Percentiles rank a stretch among this genome's conserved stretches.
phyloP scores from a whole-genome alignment of 257 asterid genomes.

The Nemophila menziesii region DNA sequence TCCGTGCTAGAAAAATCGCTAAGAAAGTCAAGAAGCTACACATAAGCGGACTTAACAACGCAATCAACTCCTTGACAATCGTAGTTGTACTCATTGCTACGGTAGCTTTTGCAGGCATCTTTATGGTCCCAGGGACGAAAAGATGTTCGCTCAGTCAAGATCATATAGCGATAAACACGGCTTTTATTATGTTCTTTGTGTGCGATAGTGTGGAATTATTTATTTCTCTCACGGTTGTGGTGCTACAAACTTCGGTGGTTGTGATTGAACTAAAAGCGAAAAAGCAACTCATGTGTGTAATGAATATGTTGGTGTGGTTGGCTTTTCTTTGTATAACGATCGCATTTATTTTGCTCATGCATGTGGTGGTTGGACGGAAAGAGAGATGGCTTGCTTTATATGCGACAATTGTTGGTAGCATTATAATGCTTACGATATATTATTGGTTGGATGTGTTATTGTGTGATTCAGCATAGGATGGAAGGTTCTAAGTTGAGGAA shows the following conservation, averaged over 20 bases:
- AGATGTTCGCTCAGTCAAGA: slow-evolving; percentile 25
- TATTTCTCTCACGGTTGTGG: slow-evolving; percentile 48
- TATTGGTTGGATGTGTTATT: slow-evolving; percentile 11
- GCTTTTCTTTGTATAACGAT: slow-evolving; percentile 46
- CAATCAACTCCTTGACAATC: slow-evolving; percentile 49
- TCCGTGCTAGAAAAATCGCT: slow-evolving; percentile 41
- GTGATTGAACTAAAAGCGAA: slow-evolving; percentile 46
- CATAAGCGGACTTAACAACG: slow-evolving; percentile 45
- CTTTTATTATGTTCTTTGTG: slow-evolving; percentile 45
- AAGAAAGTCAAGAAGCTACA: slow-evolving; percentile 51
- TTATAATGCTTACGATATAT: slow-evolving; percentile 9
- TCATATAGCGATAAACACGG: slow-evolving; percentile 19
- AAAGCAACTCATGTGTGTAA: slow-evolving; percentile 35
- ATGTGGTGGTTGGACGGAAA: slow-evolving; percentile 41
- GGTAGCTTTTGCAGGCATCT: slow-evolving; percentile 53
- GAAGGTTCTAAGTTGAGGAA: slow-evolving; percentile 6
- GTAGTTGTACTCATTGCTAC: slow-evolving; percentile 58
- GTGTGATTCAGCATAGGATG: slow-evolving; percentile 8
- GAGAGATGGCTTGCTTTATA: slow-evolving; percentile 31
- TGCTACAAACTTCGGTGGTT: slow-evolving; percentile 42
- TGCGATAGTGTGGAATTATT: slow-evolving; percentile 45
- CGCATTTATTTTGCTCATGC: slow-evolving; percentile 44
- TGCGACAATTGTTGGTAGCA: slow-evolving; percentile 20
- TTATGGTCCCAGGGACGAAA: slow-evolving; percentile 33
- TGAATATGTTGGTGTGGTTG: slow-evolving; percentile 55